Evolutionary conservation across 116 monocot species (phyloP).

Genomic region (Iris pallida): DNA sequence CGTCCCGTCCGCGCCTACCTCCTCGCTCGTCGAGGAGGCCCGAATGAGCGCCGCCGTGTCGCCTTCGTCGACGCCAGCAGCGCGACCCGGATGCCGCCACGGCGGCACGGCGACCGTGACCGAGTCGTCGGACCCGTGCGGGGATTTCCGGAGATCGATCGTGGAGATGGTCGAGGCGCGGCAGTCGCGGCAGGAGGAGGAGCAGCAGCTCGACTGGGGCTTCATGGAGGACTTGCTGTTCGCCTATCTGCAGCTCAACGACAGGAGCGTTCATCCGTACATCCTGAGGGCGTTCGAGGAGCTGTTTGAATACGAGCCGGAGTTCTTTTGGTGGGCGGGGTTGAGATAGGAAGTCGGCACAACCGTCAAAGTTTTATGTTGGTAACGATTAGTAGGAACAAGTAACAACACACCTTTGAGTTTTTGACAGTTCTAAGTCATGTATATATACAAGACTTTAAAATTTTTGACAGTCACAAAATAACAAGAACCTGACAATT

Average conservation of each 20-base stretch:
- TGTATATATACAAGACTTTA: no score
- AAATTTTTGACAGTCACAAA: no score
- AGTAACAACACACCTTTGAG: no score
- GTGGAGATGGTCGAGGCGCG: slow-evolving; percentile 57
- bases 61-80: slow-evolving; percentile 2
- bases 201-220: slow-evolving; percentile 81
- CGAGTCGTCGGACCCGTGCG: slow-evolving; percentile 61
- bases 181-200: slow-evolving; percentile 15
- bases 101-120: slow-evolving; percentile 46
- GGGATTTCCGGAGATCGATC: slow-evolving; percentile 67
- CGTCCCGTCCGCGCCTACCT: slow-evolving; percentile 20
- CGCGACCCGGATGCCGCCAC: background rate
- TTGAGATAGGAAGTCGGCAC: no score
- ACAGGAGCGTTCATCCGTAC: slow-evolving; percentile 58
- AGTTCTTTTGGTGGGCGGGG: no score
- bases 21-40: slow-evolving; percentile 16
- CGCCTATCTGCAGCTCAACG: slow-evolving; percentile 70
- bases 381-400: no score
- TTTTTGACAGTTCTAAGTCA: no score
- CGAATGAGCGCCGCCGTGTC: background rate
- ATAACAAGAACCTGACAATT: no score
- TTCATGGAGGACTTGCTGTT: slow-evolving; percentile 74
- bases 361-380: no score
- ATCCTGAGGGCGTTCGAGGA: slow-evolving; percentile 62
- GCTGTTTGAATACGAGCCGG: slow-evolving; percentile 2